Evolutionary conservation across 345 rosid species (phyloP).

Genomic region (Nasturtium officinale): DNA sequence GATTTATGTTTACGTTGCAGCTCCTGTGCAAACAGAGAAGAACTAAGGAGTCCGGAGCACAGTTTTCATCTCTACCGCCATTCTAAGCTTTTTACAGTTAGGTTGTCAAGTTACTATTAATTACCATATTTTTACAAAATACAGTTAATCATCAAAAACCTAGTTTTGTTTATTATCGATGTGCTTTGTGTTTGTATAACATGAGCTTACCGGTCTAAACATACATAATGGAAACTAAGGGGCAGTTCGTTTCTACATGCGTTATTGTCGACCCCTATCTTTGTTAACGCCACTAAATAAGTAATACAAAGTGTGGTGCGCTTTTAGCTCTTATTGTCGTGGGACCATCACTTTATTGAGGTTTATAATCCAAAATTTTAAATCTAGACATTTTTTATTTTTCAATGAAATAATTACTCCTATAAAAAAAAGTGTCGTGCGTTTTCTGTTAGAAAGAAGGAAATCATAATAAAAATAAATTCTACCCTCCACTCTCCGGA

Average conservation of each 20-base stretch:
- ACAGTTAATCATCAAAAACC: background rate
- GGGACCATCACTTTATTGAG: no score
- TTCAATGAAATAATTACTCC: no score
- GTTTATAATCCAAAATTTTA: no score
- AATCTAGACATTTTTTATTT: no score
- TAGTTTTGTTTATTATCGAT: background rate
- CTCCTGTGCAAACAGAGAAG: conserved; percentile 34
- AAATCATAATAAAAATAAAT: background rate
- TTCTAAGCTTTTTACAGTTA: background rate
- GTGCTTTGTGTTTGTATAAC: background rate
- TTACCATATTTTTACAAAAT: background rate
- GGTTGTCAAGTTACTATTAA: conserved; percentile 13
- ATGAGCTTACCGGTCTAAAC: background rate
- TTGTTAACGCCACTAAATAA: background rate
- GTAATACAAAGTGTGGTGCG: background rate
- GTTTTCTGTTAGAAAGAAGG: background rate
- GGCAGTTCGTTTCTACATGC: background rate
- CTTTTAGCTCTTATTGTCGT: no score
- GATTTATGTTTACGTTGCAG: background rate
- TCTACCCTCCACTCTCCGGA: background rate
- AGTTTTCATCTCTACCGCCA: conserved; percentile 23
- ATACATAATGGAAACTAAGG: background rate
- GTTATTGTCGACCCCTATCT: conserved; percentile 10
- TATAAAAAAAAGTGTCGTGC: background rate
- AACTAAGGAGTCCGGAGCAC: conserved; percentile 14